phyloP scores from a whole-genome alignment of 1,139 yeast species.

The Scheffersomyces parashehatae region DNA sequence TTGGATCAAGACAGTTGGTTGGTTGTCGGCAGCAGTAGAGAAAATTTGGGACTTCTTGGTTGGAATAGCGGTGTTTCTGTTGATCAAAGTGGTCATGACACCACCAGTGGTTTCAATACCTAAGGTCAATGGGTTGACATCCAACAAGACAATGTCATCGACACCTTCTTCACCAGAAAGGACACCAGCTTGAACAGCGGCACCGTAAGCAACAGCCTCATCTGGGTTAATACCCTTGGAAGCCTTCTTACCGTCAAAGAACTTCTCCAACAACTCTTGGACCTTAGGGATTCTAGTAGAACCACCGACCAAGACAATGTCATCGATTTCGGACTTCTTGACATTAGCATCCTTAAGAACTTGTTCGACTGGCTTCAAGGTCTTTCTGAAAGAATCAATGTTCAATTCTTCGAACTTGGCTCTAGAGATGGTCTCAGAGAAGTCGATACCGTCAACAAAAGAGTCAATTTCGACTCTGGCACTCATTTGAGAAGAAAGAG shows the following conservation, averaged over 20 bases:
- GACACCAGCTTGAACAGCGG: constrained; percentile 86
- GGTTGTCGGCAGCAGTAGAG: constrained; percentile 51
- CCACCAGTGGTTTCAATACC: constrained; percentile 54
- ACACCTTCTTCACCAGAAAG: constrained; percentile 70
- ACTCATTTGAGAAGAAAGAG: constrained; percentile 86
- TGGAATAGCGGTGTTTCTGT: constrained; percentile 51
- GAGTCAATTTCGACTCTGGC: constrained; percentile 94
- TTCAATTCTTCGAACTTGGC: constrained; percentile 95
- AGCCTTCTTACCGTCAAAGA: constrained; percentile 90
- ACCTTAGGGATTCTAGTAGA: constrained; percentile 98
- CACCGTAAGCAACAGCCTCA: constrained; percentile 59
- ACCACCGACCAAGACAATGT: constrained; percentile 95
- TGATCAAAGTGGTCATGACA: constrained; percentile 49
- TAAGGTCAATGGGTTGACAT: constrained; percentile 50
- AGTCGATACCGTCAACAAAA: constrained; percentile 92
- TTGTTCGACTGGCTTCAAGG: constrained; percentile 90
- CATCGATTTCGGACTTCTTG: constrained; percentile 80
- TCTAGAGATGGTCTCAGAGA: constrained; percentile 88
- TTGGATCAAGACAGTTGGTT: constrained; percentile 49
- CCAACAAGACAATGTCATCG: constrained; percentile 49
- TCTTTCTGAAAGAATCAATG: constrained; percentile 82
- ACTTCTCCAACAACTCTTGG: constrained; percentile 83
- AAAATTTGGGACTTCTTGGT: constrained; percentile 50
- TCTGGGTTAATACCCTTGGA: constrained; percentile 97
- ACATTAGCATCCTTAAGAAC: constrained; percentile 88